Evolutionary conservation across 2,329 filamentous ascomycete species (phyloP).

Genomic region (Diaporthe vaccinii): DNA sequence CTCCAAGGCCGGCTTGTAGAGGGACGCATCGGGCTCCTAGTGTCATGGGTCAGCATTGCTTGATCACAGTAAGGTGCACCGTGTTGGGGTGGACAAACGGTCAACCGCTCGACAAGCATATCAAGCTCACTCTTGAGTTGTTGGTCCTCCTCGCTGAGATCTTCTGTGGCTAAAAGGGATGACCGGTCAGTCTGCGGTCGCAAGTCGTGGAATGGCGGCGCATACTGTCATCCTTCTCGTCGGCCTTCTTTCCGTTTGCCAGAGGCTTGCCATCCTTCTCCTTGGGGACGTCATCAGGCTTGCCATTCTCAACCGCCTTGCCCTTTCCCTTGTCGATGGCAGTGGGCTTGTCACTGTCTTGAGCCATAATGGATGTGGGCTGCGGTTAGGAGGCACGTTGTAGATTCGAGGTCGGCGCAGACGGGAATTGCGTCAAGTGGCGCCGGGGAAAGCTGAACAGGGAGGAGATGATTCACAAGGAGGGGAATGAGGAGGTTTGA

Average conservation of each 20-base stretch:
- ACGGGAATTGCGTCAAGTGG: slow-evolving; percentile 41
- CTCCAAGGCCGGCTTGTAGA: slow-evolving; percentile 94
- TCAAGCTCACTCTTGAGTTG: slow-evolving; percentile 98
- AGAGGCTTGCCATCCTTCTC: slow-evolving; percentile 79
- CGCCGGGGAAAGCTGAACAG: slow-evolving; percentile 46
- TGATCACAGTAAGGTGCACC: not conserved
- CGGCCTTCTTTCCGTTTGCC: slow-evolving; percentile 83
- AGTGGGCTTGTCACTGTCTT: slow-evolving; percentile 89
- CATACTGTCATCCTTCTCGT: slow-evolving; percentile 70
- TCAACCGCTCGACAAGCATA: slow-evolving; percentile 96
- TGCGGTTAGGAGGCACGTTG: slow-evolving; percentile 19
- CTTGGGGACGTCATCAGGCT: slow-evolving; percentile 70
- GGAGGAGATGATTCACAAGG: slow-evolving; percentile 10
- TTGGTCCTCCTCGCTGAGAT: slow-evolving; percentile 97
- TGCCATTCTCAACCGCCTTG: slow-evolving; percentile 80
- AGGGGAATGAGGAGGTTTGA: not conserved
- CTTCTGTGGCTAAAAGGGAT: slow-evolving; percentile 70
- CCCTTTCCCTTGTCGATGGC: slow-evolving; percentile 95
- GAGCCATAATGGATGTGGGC: slow-evolving; percentile 75
- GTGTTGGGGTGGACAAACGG: slow-evolving; percentile 63
- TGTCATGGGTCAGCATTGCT: slow-evolving; percentile 43
- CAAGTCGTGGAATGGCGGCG: slow-evolving; percentile 42
- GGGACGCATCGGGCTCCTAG: slow-evolving; percentile 85
- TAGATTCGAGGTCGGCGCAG: slow-evolving; percentile 30
- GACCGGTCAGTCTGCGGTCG: slow-evolving; percentile 54